A percentile compares a stretch with the other conserved stretches of the same genome.
Evolutionary conservation across 1,284 basidiomycete species (phyloP).

Genomic region (Rhodotorula sp.): DNA sequence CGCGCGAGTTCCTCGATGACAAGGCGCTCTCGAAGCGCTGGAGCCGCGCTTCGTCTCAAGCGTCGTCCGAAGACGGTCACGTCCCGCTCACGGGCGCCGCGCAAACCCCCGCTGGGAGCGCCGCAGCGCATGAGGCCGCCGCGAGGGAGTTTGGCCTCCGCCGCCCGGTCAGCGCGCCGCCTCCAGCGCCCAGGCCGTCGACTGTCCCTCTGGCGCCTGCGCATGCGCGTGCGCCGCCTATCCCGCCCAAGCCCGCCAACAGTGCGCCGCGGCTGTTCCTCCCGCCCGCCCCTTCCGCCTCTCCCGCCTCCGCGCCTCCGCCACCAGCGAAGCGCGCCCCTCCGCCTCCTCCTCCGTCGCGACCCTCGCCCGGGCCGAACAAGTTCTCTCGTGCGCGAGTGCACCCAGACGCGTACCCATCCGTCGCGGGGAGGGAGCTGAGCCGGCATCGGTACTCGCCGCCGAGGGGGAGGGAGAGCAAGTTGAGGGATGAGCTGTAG

Average conservation of each 20-base stretch:
- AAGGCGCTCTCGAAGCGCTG: conserved; percentile 1
- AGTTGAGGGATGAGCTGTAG: not conserved
- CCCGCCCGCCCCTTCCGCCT: not conserved
- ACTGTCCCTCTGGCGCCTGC: not conserved
- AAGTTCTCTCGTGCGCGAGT: not conserved
- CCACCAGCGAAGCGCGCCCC: not conserved
- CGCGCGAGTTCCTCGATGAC: not conserved
- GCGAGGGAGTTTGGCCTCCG: not conserved
- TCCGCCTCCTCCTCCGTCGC: not conserved
- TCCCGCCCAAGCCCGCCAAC: not conserved
- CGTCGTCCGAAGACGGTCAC: not conserved
- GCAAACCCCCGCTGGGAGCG: not conserved
- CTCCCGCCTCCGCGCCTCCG: too few relatives aligned
- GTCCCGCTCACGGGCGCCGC: not conserved
- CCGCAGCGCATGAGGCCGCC: not conserved
- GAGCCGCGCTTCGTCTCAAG: not conserved
- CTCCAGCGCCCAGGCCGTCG: not conserved
- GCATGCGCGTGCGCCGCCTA: not conserved
- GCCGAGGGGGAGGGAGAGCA: conserved; percentile 1
- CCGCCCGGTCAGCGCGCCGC: too few relatives aligned
- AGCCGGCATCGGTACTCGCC: conserved; percentile 11
- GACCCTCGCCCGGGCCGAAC: not conserved
- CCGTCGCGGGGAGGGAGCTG: not conserved
- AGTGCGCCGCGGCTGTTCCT: not conserved
- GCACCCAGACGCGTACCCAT: not conserved